Conservation (phyloP, 305 asterid genomes). For the Fraxinus xanthoxyloides region DNA sequence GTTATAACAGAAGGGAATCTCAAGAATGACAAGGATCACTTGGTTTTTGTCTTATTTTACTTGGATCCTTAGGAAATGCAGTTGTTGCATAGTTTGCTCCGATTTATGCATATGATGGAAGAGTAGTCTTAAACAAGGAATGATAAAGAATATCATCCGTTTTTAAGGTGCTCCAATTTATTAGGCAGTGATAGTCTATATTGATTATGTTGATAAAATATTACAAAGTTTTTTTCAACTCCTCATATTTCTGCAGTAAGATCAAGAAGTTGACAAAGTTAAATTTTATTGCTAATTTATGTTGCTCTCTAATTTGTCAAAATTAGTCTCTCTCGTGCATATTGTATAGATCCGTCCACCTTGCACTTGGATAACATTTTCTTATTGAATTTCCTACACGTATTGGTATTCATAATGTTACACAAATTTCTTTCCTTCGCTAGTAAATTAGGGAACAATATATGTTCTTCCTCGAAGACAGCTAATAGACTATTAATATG, state of each 20-base stretch:
- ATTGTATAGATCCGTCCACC: too few species aligned
- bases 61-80: slow-evolving; percentile 11
- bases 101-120: background rate
- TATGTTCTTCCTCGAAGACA: too few species aligned
- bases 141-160: background rate
- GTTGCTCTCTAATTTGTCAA: too few species aligned
- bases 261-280: background rate
- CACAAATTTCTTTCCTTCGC: too few species aligned
- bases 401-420: too few species aligned
- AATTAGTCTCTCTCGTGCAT: too few species aligned
- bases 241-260: background rate
- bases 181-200: background rate
- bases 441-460: too few species aligned
- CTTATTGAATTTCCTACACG: too few species aligned
- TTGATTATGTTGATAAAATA: background rate
- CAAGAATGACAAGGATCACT: background rate
- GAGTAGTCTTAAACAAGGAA: background rate
- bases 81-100: background rate
- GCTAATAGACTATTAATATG: too few species aligned
- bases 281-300: background rate
- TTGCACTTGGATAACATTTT: too few species aligned
- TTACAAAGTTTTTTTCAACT: background rate
- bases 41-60: background rate
- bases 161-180: background rate
- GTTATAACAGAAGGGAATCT: background rate